These are phyloP conservation scores for Fusarium sp. DNA, from an alignment of 2,329 filamentous ascomycete genomes.

Conservation along the genomic window DNA sequence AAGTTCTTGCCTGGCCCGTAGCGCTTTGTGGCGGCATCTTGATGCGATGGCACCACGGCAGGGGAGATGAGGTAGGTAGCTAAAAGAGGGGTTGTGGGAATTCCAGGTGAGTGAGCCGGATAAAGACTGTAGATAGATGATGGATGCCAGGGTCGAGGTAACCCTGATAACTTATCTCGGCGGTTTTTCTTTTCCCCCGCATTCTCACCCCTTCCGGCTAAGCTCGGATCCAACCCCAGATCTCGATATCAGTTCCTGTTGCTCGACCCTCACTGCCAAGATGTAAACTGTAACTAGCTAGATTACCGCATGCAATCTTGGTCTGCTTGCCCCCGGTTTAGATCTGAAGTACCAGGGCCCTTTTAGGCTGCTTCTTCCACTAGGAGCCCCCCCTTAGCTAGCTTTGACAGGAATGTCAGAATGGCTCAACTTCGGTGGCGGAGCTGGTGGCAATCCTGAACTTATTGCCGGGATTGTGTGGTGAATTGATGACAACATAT, in stretches of 20 bases:
- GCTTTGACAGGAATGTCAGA: background rate
- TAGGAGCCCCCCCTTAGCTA: background rate
- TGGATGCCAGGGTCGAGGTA: background rate
- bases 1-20: constrained; percentile 37
- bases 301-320: background rate
- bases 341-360: background rate
- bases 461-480: background rate
- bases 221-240: background rate
- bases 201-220: background rate
- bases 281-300: background rate
- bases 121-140: background rate
- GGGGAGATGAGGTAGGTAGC: background rate
- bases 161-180: background rate
- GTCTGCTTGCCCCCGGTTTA: background rate
- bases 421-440: background rate
- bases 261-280: background rate
- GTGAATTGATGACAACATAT: background rate
- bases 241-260: background rate
- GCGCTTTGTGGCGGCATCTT: constrained; percentile 9
- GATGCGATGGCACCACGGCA: background rate
- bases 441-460: background rate
- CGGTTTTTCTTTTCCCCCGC: background rate
- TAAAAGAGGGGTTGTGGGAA: background rate
- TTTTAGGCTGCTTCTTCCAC: background rate
- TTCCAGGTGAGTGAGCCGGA: background rate